These are phyloP conservation scores for Articulospora tetracladia DNA, from an alignment of 495 filamentous ascomycete genomes.

Conservation along the genomic window DNA sequence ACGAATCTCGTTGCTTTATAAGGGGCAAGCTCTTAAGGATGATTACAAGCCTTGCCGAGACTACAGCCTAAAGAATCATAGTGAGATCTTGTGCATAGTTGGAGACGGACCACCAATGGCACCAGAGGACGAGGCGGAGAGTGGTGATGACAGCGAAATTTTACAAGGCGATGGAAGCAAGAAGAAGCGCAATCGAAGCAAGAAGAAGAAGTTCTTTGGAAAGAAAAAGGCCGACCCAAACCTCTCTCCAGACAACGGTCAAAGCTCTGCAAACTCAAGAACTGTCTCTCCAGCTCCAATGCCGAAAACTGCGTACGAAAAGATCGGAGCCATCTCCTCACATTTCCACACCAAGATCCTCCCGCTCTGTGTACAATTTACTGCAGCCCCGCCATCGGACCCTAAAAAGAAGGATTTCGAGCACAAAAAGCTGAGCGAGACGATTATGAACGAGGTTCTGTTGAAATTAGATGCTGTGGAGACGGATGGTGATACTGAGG, in stretches of 20 bases:
- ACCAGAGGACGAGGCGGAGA: conserved; percentile 19
- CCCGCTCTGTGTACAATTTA: conserved; percentile 64
- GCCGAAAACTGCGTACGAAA: conserved; percentile 55
- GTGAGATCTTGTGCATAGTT: conserved; percentile 68
- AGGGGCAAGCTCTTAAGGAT: conserved; percentile 72
- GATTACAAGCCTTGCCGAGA: conserved; percentile 58
- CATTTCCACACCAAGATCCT: conserved; percentile 64
- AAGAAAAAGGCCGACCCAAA: conserved; percentile 24
- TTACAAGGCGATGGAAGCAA: conserved; percentile 30
- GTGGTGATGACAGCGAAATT: conserved; percentile 36
- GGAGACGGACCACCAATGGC: conserved; percentile 31
- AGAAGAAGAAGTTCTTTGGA: conserved; percentile 34
- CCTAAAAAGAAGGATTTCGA: conserved; percentile 68
- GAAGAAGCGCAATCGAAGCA: conserved; percentile 40
- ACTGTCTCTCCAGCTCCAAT: conserved; percentile 24
- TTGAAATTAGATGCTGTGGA: conserved; percentile 85
- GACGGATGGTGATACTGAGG: conserved; percentile 59
- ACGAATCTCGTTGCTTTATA: conserved; percentile 73
- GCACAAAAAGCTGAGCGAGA: conserved; percentile 78
- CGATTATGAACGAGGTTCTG: conserved; percentile 75
- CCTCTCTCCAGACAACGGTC: conserved; percentile 20
- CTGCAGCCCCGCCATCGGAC: conserved; percentile 63
- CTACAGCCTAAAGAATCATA: conserved; percentile 77
- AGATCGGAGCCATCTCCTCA: conserved; percentile 63
- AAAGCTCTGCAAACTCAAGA: conserved; percentile 21